These are phyloP conservation scores for Gossypium herbaceum DNA, from an alignment of 345 rosid species.

Conservation along the genomic window DNA sequence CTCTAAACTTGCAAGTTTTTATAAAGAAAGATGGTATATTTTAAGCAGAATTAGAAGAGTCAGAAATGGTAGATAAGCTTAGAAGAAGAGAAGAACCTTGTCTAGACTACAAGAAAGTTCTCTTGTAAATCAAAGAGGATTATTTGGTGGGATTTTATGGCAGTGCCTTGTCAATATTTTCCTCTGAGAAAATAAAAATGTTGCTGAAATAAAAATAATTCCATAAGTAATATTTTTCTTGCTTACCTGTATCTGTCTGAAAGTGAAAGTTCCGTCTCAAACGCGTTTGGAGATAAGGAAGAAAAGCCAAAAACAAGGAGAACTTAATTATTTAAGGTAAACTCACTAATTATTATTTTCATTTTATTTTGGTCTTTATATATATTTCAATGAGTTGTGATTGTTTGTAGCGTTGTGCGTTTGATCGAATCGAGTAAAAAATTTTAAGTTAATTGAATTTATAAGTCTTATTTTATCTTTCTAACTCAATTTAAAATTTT, in stretches of 20 bases:
- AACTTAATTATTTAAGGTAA: no score
- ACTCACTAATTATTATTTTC: no score
- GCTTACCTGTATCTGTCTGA: background rate
- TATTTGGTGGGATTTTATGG: background rate
- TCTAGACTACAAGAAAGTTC: background rate
- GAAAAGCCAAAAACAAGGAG: no score
- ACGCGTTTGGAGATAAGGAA: background rate
- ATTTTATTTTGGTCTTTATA: no score
- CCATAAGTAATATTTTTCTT: background rate
- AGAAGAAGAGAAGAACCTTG: background rate
- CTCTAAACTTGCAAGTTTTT: background rate
- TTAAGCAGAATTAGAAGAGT: background rate
- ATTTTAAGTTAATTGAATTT: fast-evolving
- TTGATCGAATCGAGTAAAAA: no score
- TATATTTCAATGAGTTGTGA: no score
- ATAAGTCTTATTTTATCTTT: no score
- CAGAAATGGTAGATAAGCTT: background rate
- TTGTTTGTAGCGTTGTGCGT: fast-evolving
- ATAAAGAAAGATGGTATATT: background rate
- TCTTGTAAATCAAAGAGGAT: background rate
- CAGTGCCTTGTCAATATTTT: background rate
- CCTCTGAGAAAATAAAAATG: background rate
- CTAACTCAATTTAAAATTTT: no score
- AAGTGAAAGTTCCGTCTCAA: background rate
- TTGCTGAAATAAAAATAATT: background rate